A percentile compares a stretch with the other conserved stretches of the same genome.
Conservation (phyloP, 352 stramenopile genomes). For the Phytophthora capsici region DNA sequence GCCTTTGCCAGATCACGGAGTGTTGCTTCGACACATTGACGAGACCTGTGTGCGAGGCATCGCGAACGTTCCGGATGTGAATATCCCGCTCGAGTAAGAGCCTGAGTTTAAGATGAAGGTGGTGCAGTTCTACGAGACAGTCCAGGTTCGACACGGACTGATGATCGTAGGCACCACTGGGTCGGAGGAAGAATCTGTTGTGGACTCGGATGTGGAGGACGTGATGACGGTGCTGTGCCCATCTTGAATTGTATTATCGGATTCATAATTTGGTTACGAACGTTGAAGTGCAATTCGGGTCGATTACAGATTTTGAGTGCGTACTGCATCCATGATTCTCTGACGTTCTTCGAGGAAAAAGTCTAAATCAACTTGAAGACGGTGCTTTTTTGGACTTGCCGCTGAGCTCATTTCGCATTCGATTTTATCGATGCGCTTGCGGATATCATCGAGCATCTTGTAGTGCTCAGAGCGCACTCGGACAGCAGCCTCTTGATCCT, state of each 20-base stretch:
- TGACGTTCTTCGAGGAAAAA: background rate
- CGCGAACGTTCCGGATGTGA: conserved; percentile 60
- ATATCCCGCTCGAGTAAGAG: conserved; percentile 76
- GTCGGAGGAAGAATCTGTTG: conserved; percentile 94
- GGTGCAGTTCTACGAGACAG: conserved; percentile 96
- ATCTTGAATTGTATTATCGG: too few relatives aligned
- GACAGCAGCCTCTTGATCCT: background rate
- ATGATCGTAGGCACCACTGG: conserved; percentile 96
- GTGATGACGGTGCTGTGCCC: too few relatives aligned
- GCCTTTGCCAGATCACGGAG: conserved; percentile 85
- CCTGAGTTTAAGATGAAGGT: conserved; percentile 90
- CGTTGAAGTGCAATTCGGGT: too few relatives aligned
- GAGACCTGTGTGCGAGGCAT: conserved; percentile 76
- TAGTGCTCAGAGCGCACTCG: background rate
- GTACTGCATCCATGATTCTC: background rate
- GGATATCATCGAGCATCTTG: too few relatives aligned
- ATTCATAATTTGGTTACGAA: too few relatives aligned
- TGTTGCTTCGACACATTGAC: conserved; percentile 84
- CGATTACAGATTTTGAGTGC: background rate
- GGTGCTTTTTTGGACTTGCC: background rate
- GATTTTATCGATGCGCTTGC: background rate
- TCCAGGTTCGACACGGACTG: conserved; percentile 94
- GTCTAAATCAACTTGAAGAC: background rate
- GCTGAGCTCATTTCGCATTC: background rate
- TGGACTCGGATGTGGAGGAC: too few relatives aligned